Evolutionary conservation across 1,284 basidiomycete species (phyloP).

Genomic region (Cystobasidium sp.): DNA sequence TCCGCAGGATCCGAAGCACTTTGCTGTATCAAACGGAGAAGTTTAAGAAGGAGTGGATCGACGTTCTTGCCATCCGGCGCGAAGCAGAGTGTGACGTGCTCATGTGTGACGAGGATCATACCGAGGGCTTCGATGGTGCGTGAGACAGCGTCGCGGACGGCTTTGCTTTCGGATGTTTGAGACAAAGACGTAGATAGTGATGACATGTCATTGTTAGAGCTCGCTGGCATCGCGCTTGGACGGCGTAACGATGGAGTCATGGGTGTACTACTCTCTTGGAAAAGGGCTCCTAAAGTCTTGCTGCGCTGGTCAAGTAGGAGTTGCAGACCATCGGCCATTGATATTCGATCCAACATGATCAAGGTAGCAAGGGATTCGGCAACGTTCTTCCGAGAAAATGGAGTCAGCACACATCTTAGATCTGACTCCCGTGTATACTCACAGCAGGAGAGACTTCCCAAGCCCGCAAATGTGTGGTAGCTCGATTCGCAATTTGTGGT

Average conservation of each 20-base stretch:
- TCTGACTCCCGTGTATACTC: not conserved
- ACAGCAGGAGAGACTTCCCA: conserved; percentile 44
- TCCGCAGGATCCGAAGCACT: conserved; percentile 23
- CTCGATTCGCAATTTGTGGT: conserved; percentile 45
- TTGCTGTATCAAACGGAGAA: conserved; percentile 39
- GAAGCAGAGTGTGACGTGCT: conserved; percentile 45
- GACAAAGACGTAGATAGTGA: not conserved
- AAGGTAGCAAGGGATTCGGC: conserved; percentile 48
- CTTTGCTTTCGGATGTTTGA: not conserved
- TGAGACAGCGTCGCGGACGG: conserved; percentile 25
- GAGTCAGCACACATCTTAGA: not conserved
- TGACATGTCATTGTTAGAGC: not conserved
- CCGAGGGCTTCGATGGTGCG: conserved; percentile 44
- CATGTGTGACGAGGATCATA: conserved; percentile 47
- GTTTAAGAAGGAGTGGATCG: conserved; percentile 40
- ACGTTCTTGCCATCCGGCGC: not conserved
- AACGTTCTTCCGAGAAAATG: no score
- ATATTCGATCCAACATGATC: conserved; percentile 47
- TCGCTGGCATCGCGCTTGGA: conserved; percentile 1
- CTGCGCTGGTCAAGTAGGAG: conserved; percentile 47
- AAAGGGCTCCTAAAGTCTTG: conserved; percentile 40
- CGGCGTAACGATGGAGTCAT: not conserved
- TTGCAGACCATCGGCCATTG: conserved; percentile 35
- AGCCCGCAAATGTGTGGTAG: conserved; percentile 40
- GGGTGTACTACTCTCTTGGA: conserved; percentile 7